Conservation (phyloP, 2,329 filamentous ascomycete genomes). For the Paracorniculantispora psalliotae region DNA sequence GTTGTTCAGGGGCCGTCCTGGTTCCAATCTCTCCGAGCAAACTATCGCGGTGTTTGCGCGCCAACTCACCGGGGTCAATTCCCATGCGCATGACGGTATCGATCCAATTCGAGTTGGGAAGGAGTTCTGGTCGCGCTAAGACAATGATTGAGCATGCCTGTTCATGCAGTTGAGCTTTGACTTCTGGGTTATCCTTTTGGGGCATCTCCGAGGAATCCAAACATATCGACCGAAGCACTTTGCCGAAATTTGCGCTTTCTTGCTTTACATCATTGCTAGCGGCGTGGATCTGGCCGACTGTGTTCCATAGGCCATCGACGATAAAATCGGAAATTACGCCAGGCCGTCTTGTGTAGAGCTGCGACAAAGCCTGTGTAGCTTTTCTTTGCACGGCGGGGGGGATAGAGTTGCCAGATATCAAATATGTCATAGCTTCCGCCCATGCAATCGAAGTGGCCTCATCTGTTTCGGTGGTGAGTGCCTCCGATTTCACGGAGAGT, state of each 20-base stretch:
- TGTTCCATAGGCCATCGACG: slow-evolving; percentile 71
- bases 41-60: slow-evolving; percentile 54
- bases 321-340: slow-evolving; percentile 57
- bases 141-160: slow-evolving; percentile 77
- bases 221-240: slow-evolving; percentile 59
- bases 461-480: slow-evolving; percentile 44
- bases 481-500: slow-evolving; percentile 55
- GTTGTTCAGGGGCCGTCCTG: slow-evolving; percentile 40
- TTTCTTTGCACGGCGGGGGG: slow-evolving; percentile 60
- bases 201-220: slow-evolving; percentile 47
- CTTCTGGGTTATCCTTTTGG: slow-evolving; percentile 37
- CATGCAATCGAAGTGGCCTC: slow-evolving; percentile 60
- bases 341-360: slow-evolving; percentile 58
- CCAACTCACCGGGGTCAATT: slow-evolving; percentile 77
- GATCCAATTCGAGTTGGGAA: slow-evolving; percentile 83
- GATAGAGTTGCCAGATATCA: slow-evolving; percentile 60
- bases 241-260: slow-evolving; percentile 58
- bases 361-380: slow-evolving; percentile 56
- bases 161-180: slow-evolving; percentile 49
- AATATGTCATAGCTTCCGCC: slow-evolving; percentile 80
- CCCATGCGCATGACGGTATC: slow-evolving; percentile 74
- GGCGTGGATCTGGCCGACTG: slow-evolving; percentile 61
- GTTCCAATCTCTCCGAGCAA: slow-evolving; percentile 64
- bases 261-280: slow-evolving; percentile 76
- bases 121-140: slow-evolving; percentile 69